A percentile compares a stretch with the other conserved stretches of the same genome.
Conservation (phyloP, 1,284 basidiomycete species). For the Cutaneotrichosporon mucoides region DNA sequence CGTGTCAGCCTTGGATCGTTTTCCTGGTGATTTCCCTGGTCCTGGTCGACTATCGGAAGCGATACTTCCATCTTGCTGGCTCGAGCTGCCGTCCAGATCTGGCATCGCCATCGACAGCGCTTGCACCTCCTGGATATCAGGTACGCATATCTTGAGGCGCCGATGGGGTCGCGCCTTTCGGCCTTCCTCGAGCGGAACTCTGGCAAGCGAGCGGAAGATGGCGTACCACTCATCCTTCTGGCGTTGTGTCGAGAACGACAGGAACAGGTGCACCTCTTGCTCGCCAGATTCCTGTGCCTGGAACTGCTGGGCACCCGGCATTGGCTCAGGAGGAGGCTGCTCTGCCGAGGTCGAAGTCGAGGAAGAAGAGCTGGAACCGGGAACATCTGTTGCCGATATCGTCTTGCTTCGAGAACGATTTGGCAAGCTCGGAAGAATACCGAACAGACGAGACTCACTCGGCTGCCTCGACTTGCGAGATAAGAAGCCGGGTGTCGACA, state of each 20-base stretch:
- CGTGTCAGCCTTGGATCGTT: neutral
- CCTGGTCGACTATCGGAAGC: neutral
- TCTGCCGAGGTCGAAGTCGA: no score
- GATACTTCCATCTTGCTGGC: conserved; percentile 3
- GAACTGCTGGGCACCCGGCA: no score
- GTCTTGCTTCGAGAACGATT: conserved; percentile 10
- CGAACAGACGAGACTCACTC: conserved; percentile 2
- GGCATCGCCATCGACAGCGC: neutral
- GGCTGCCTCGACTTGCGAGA: conserved; percentile 1
- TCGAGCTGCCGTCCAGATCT: conserved; percentile 6
- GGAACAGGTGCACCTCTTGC: conserved; percentile 7
- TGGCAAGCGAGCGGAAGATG: conserved; percentile 15
- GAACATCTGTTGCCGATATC: neutral
- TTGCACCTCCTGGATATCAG: conserved; percentile 25
- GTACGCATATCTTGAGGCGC: conserved; percentile 21
- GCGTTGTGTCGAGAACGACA: conserved; percentile 8
- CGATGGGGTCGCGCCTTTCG: conserved; percentile 15
- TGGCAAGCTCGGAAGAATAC: neutral
- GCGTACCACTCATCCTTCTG: conserved; percentile 21
- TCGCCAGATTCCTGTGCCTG: neutral
- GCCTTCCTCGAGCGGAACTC: conserved; percentile 2
- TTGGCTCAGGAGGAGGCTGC: no score
- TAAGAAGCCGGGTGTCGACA: neutral
- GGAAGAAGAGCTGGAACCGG: no score
- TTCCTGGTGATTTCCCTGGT: neutral